phyloP scores from a whole-genome alignment of 139 green algal species.

The Marvania coccoides region DNA sequence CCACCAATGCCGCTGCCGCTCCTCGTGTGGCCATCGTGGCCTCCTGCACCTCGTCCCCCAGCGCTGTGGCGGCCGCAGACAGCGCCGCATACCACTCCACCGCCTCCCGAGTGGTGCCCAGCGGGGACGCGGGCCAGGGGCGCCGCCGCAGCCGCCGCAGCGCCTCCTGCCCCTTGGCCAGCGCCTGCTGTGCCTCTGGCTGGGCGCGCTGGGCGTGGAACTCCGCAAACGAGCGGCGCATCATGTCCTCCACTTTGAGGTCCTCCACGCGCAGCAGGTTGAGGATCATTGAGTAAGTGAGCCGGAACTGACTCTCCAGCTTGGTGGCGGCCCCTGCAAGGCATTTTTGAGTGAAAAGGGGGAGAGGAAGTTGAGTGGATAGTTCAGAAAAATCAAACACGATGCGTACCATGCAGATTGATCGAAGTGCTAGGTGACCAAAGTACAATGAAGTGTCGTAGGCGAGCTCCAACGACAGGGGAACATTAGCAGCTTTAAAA shows the following conservation, averaged over 20 bases:
- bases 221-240: conserved; percentile 89
- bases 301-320: conserved; percentile 87
- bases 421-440: no score
- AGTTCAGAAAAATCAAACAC: no score
- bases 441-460: no score
- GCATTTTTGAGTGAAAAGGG: no score
- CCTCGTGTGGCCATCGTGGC: conserved; percentile 35
- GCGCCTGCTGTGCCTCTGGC: conserved; percentile 44
- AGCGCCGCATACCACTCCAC: conserved; percentile 44
- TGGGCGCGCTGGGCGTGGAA: conserved; percentile 74
- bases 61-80: conserved; percentile 25
- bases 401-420: no score
- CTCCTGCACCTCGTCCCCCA: conserved; percentile 43
- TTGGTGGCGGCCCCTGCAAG: conserved; percentile 47
- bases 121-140: conserved; percentile 44
- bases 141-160: conserved; percentile 26
- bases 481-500: no score
- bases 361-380: no score
- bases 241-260: conserved; percentile 96
- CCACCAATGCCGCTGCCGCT: conserved; percentile 40
- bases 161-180: conserved; percentile 37
- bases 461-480: no score
- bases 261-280: conserved; percentile 92
- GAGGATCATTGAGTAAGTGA: conserved; percentile 98
- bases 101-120: conserved; percentile 33